Conservation (phyloP, 2,329 filamentous ascomycete genomes). For the Ophiostoma ulmi region DNA sequence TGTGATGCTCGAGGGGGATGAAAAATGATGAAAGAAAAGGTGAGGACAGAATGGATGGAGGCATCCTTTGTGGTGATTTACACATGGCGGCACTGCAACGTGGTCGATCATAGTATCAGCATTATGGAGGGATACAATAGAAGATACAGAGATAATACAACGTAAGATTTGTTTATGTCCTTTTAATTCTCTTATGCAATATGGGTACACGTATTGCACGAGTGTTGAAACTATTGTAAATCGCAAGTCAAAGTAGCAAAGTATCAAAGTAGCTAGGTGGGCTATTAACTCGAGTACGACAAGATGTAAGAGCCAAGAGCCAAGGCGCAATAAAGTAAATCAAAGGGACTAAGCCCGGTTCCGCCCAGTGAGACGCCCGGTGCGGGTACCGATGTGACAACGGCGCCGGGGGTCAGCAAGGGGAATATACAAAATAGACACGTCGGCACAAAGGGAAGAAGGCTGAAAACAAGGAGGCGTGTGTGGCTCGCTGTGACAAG, state of each 20-base stretch:
- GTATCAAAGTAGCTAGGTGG: neutral
- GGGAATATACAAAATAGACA: neutral
- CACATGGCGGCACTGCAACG: conserved; percentile 2
- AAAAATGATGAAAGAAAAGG: neutral
- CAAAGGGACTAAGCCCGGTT: conserved; percentile 9
- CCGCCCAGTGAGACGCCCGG: conserved; percentile 4
- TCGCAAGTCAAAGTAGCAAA: neutral
- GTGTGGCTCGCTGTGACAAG: neutral
- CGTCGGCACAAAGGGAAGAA: neutral
- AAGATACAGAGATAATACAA: too few relatives aligned
- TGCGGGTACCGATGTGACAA: neutral
- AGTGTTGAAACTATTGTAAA: neutral
- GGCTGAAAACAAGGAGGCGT: neutral
- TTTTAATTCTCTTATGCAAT: neutral
- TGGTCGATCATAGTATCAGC: neutral
- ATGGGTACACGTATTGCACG: neutral
- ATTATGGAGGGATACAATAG: neutral
- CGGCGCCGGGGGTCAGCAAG: neutral
- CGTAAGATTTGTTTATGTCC: too few relatives aligned
- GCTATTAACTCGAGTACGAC: neutral
- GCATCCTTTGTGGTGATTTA: conserved; percentile 2
- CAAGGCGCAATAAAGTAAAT: neutral
- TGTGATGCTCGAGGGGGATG: neutral
- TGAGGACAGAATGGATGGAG: neutral
- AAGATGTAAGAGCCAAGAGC: neutral